Conservation (phyloP, 2,329 filamentous ascomycete species). For the Calonectria honghensis region DNA sequence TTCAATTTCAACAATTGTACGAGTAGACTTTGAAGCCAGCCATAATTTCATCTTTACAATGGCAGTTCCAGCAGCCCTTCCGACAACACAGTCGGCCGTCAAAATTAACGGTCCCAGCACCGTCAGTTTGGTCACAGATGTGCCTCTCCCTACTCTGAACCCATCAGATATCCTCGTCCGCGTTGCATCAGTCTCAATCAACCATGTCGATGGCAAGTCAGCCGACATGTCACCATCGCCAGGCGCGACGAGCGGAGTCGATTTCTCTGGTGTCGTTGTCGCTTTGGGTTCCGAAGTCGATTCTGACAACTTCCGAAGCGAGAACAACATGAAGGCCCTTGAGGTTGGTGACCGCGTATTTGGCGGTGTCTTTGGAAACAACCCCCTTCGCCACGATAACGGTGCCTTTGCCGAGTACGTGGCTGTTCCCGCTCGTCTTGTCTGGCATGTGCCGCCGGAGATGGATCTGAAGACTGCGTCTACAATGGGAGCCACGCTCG, state of each 20-base stretch:
- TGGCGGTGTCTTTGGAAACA: slow-evolving; percentile 44
- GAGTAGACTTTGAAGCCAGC: neutral
- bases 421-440: slow-evolving; percentile 33
- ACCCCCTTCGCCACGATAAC: slow-evolving; percentile 38
- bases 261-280: slow-evolving; percentile 46
- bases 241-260: slow-evolving; percentile 46
- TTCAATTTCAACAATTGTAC: neutral
- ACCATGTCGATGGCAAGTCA: slow-evolving; percentile 48
- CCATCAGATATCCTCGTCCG: slow-evolving; percentile 39
- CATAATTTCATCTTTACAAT: slow-evolving; percentile 14
- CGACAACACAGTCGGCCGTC: slow-evolving; percentile 34
- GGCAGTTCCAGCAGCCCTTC: slow-evolving; percentile 28
- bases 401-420: slow-evolving; percentile 45
- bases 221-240: slow-evolving; percentile 46
- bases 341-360: slow-evolving; percentile 41
- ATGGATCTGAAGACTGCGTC: slow-evolving; percentile 33
- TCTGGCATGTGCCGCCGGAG: slow-evolving; percentile 39
- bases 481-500: slow-evolving; percentile 40
- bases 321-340: slow-evolving; percentile 38
- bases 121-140: slow-evolving; percentile 21
- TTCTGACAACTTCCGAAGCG: slow-evolving; percentile 37
- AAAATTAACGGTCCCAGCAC: slow-evolving; percentile 33
- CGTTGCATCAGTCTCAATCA: slow-evolving; percentile 43
- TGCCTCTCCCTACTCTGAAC: slow-evolving; percentile 26
- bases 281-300: slow-evolving; percentile 36